Percentiles rank a stretch among this genome's conserved stretches.
These are phyloP conservation scores for Lentinus brumalis DNA, from an alignment of 768 basidiomycete species.

Conservation along the genomic window DNA sequence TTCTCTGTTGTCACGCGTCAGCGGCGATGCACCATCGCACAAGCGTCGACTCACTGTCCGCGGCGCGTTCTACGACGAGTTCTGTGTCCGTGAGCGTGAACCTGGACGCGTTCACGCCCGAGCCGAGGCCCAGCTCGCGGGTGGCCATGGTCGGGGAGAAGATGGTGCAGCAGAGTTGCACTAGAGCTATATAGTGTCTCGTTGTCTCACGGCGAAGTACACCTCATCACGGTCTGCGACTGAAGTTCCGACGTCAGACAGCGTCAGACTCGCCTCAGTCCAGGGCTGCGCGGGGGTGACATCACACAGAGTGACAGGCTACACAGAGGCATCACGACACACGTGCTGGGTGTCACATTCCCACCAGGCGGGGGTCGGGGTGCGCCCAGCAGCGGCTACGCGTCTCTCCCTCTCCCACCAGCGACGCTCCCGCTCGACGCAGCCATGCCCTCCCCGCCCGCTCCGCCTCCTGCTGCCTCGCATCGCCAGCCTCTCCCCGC, in stretches of 20 bases:
- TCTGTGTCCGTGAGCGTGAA: conserved; percentile 32
- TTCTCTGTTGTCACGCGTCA: conserved; percentile 15
- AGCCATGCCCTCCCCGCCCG: conserved; percentile 9
- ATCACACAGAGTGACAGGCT: not conserved
- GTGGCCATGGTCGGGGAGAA: conserved; percentile 8
- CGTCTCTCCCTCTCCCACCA: conserved; percentile 23
- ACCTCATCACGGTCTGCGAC: not conserved
- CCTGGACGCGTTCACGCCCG: conserved; percentile 2
- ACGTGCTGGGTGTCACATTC: not conserved
- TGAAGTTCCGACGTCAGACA: no score
- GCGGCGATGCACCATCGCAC: not conserved
- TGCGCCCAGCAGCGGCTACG: conserved; percentile 11
- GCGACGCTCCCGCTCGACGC: conserved; percentile 3
- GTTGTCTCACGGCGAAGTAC: not conserved
- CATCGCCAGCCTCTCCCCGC: not conserved
- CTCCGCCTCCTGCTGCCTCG: not conserved
- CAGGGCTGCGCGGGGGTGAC: not conserved
- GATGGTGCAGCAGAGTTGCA: not conserved
- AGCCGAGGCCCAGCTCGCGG: conserved; percentile 10
- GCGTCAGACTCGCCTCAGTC: no score
- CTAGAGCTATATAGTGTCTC: not conserved
- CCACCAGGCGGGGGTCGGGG: conserved; percentile 1
- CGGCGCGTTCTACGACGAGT: conserved; percentile 30
- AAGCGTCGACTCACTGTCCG: conserved; percentile 18
- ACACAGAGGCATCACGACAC: no score